These are phyloP conservation scores for Hyphodiscus sp. DNA, from an alignment of 2,329 filamentous ascomycete species.

Conservation along the genomic window DNA sequence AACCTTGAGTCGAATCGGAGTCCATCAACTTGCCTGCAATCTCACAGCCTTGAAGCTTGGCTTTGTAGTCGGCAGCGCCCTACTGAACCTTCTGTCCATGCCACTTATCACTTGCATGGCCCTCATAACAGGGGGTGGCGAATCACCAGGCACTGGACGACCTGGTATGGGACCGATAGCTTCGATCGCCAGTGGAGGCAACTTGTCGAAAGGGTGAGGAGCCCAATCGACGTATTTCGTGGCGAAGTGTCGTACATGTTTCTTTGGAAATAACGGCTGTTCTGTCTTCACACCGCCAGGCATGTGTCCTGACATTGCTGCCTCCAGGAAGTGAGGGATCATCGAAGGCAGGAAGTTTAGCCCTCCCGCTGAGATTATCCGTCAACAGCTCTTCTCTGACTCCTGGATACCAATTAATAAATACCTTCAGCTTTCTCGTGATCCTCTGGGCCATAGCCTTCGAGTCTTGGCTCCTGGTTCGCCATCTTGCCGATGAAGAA, in stretches of 20 bases:
- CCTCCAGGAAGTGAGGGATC: conserved; percentile 10
- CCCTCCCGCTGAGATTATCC: conserved; percentile 2
- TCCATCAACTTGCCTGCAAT: conserved; percentile 8
- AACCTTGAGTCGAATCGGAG: neutral
- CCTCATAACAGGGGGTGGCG: conserved; percentile 13
- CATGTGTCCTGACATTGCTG: conserved; percentile 14
- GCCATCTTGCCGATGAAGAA: neutral
- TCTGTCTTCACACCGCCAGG: conserved; percentile 9
- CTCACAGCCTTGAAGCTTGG: conserved; percentile 16
- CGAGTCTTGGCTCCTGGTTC: neutral
- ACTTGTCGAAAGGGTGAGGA: conserved; percentile 13
- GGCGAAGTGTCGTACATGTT: conserved; percentile 6
- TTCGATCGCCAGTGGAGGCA: conserved; percentile 6
- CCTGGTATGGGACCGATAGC: conserved; percentile 1
- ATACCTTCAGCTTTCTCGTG: conserved; percentile 11
- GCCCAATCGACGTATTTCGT: conserved; percentile 19
- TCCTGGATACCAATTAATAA: neutral
- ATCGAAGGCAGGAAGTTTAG: conserved; percentile 10
- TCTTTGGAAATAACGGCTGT: conserved; percentile 12
- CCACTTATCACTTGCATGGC: conserved; percentile 12
- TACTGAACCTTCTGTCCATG: conserved; percentile 8
- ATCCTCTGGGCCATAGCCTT: conserved; percentile 7
- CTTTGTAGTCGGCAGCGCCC: conserved; percentile 8
- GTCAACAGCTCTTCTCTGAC: neutral
- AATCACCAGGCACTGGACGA: conserved; percentile 4